Conservation (phyloP, 202 grass and related monocot genomes). For the Zizania palustris region DNA sequence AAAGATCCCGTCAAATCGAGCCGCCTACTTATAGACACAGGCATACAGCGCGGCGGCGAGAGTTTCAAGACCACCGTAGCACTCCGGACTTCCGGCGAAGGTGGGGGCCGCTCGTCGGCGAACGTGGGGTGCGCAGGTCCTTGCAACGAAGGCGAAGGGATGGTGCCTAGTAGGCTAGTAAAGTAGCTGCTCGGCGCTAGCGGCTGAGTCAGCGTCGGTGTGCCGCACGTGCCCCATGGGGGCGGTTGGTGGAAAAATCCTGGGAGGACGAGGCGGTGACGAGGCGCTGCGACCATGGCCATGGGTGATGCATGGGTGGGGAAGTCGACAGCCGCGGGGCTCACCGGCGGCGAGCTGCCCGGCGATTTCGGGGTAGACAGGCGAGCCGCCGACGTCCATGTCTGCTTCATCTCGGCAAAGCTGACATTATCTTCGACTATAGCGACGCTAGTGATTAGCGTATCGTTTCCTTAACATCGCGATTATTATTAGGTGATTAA, state of each 20-base stretch:
- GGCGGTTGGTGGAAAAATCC: too few relatives aligned
- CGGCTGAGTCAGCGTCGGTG: too few relatives aligned
- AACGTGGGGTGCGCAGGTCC: not conserved
- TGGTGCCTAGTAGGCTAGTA: not conserved
- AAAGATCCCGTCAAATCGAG: not conserved
- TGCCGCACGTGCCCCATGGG: too few relatives aligned
- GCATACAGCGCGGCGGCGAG: not conserved
- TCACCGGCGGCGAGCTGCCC: slow-evolving; percentile 15
- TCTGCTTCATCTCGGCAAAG: too few relatives aligned
- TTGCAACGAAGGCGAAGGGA: not conserved
- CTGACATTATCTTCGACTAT: too few relatives aligned
- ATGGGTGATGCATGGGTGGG: not conserved
- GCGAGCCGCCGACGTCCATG: not conserved
- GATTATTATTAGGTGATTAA: too few relatives aligned
- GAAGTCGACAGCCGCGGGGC: not conserved
- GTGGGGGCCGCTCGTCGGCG: not conserved
- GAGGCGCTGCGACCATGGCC: slow-evolving; percentile 36
- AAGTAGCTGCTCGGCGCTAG: too few relatives aligned
- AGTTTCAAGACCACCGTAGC: too few relatives aligned
- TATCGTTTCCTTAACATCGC: too few relatives aligned
- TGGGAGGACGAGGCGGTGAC: slow-evolving; percentile 46
- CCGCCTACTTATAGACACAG: slow-evolving; percentile 46
- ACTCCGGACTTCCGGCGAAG: too few relatives aligned
- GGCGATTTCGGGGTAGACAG: slow-evolving; percentile 27
- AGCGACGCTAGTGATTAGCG: too few relatives aligned